Evolutionary conservation across 73 alveolate genomes (phyloP).

Genomic region (Tetrahymena thermophila): DNA sequence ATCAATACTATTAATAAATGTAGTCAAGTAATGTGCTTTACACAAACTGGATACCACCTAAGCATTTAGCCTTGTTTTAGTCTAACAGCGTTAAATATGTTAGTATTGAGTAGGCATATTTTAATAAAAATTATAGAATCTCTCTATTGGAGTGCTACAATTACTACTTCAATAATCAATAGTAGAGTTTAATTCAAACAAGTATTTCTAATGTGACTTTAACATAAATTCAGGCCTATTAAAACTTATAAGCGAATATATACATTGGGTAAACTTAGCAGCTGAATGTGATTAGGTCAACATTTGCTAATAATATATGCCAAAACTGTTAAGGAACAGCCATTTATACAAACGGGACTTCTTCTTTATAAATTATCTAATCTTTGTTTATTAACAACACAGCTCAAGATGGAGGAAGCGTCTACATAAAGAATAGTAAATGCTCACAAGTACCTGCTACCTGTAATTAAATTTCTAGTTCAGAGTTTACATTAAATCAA

Average conservation of each 20-base stretch:
- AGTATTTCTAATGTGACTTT: neutral
- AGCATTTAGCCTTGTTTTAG: neutral
- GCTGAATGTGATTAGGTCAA: neutral
- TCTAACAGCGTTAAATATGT: neutral
- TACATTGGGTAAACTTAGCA: neutral
- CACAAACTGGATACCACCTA: neutral
- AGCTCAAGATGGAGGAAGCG: neutral
- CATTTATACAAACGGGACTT: neutral
- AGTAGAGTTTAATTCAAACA: neutral
- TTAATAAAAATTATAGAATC: neutral
- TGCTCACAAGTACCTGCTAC: neutral
- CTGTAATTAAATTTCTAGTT: neutral
- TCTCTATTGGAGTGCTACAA: neutral
- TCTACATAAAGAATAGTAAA: neutral
- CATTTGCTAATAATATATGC: neutral
- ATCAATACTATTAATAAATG: neutral
- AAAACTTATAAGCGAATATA: neutral
- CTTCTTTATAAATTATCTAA: neutral
- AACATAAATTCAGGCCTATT: neutral
- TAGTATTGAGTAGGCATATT: neutral
- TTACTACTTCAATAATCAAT: neutral
- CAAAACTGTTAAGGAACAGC: neutral
- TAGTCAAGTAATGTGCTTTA: neutral
- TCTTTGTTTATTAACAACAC: neutral
- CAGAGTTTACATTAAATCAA: neutral